Evolutionary conservation across 352 stramenopile species (phyloP).

Genomic region (Globisporangium irregulare): DNA sequence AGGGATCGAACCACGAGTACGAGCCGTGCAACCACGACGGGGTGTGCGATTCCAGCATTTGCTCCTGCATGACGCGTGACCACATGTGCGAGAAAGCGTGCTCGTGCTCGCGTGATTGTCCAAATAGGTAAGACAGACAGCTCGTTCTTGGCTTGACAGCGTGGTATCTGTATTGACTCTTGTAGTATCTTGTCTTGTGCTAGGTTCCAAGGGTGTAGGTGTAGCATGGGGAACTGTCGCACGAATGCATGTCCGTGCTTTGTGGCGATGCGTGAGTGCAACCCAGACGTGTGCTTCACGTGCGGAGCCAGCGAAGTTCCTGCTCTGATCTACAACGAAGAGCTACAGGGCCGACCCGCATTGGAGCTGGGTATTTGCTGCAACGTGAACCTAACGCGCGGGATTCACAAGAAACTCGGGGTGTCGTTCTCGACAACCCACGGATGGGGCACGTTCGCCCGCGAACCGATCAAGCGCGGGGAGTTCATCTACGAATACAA

Average conservation of each 20-base stretch:
- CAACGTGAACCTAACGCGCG: slow-evolving; percentile 65
- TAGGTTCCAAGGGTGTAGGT: slow-evolving; percentile 53
- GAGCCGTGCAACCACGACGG: slow-evolving; percentile 80
- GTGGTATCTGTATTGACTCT: neutral
- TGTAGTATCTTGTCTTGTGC: slow-evolving; percentile 5
- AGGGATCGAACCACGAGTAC: slow-evolving; percentile 63
- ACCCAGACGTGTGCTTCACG: slow-evolving; percentile 51
- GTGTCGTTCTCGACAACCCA: slow-evolving; percentile 60
- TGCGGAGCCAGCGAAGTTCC: slow-evolving; percentile 60
- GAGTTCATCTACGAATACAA: slow-evolving; percentile 78
- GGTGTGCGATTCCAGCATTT: slow-evolving; percentile 43
- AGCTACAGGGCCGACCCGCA: slow-evolving; percentile 23
- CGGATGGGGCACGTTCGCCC: slow-evolving; percentile 62
- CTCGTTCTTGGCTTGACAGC: neutral
- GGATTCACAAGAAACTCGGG: slow-evolving; percentile 56
- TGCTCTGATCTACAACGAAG: slow-evolving; percentile 36
- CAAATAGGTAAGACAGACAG: slow-evolving; percentile 47
- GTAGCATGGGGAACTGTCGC: slow-evolving; percentile 53
- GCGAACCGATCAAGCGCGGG: slow-evolving; percentile 53
- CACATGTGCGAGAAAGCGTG: slow-evolving; percentile 83
- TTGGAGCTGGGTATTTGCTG: slow-evolving; percentile 60
- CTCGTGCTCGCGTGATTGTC: slow-evolving; percentile 74
- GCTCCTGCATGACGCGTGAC: slow-evolving; percentile 74
- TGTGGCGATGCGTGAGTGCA: slow-evolving; percentile 52
- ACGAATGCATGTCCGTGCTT: slow-evolving; percentile 68